Evolutionary conservation across 2,329 filamentous ascomycete genomes (phyloP), one percentile per base, ranked within the genome.

Genomic region (Macroventuria anomochaeta): DNA sequence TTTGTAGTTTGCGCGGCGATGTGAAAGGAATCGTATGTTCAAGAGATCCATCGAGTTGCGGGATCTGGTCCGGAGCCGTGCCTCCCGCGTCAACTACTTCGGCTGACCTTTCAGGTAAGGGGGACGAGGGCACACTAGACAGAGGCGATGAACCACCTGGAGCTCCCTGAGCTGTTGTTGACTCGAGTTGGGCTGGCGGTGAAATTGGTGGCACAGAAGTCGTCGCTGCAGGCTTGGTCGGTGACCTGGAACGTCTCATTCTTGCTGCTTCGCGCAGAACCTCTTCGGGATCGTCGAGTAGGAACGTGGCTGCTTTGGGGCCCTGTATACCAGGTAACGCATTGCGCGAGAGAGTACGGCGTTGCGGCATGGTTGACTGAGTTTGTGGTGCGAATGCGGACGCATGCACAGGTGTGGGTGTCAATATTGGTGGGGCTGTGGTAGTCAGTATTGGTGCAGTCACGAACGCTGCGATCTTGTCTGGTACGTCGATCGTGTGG

Each of bases 251-350:
- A 37, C 50, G 55, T 21, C 43, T 58, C n/a, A 36, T 33, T 36
- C 32, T 46, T 13, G 53, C 46, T 52, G 57, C 51, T 54, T 60
- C 49, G 21, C 61, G 55, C 7, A 66, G 31, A 2, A 68, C 52
- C 17, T 63, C 61, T 36, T 67, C 65, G 1, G 62, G 60, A n/a
- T 65, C 52, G 6, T 67, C 64, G 8, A 64, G 42, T 10, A 61
- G 48, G 31, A 60, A 64, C 0, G 46, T 40, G 8, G 53, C 52
- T 4, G 57, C 62, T 42, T 67, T 66, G 1, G 57, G 60, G 10
- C 58, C 62, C 21, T 67, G 66, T 13, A 64, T 51, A 5, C 56
- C 55, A 8, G 61, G 41, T 12, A 55, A 44, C 7, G 33, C 21
- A 18, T 34, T 55, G 5, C 40, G 46, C 12, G 47, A 46, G 20